phyloP scores from a whole-genome alignment of 1,284 basidiomycete genomes.

The Golubevia sp. region DNA sequence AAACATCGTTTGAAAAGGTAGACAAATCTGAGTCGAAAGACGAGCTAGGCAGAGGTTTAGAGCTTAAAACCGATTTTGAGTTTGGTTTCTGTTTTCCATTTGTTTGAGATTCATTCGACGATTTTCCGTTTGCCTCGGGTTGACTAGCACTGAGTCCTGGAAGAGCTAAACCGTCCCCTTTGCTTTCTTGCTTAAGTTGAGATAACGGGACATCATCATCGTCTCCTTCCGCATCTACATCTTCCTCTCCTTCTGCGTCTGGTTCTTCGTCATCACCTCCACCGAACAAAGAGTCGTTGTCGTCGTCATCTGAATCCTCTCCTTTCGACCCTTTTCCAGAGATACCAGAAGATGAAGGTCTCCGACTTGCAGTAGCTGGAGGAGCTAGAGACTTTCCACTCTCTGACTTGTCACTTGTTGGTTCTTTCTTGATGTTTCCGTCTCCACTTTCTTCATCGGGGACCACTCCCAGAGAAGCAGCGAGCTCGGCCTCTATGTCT shows the following conservation, averaged over 20 bases:
- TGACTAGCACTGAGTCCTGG: not conserved
- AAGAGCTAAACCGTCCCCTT: not conserved
- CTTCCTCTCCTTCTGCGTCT: slow-evolving; percentile 18
- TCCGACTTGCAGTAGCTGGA: no score
- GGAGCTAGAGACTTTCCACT: no score
- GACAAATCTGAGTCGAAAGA: slow-evolving; percentile 50
- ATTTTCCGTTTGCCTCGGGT: not conserved
- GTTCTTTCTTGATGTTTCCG: not conserved
- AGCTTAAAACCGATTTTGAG: slow-evolving; percentile 52
- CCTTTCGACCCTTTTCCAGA: not conserved
- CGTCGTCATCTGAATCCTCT: not conserved
- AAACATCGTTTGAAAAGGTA: slow-evolving; percentile 76
- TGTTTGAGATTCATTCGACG: slow-evolving; percentile 4
- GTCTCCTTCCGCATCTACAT: slow-evolving; percentile 17
- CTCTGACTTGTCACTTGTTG: not conserved
- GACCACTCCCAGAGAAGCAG: not conserved
- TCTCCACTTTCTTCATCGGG: not conserved
- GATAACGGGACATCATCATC: slow-evolving; percentile 33
- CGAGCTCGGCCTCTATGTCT: not conserved
- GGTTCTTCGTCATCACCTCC: slow-evolving; percentile 17
- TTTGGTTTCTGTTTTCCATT: slow-evolving; percentile 8
- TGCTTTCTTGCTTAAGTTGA: slow-evolving; percentile 10
- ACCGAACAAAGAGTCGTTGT: not conserved
- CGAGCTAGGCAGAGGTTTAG: slow-evolving; percentile 39
- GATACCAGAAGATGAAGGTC: no score